Percentiles rank a stretch among this genome's conserved stretches.
phyloP scores from a whole-genome alignment of 1,284 basidiomycete genomes.

The Austropuccinia psidii region DNA sequence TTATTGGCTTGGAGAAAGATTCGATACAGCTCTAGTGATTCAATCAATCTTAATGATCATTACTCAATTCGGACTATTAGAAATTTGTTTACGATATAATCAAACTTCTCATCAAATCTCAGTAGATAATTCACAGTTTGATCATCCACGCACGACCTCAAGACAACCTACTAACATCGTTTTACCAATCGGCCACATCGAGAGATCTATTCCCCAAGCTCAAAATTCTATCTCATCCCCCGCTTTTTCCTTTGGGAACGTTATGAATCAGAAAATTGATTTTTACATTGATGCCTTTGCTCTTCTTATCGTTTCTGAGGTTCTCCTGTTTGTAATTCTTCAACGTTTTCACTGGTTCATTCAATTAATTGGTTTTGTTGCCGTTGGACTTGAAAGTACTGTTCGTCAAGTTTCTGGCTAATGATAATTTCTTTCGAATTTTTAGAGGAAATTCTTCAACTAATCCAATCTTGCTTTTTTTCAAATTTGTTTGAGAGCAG shows the following conservation, averaged over 20 bases:
- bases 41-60: conserved; percentile 51
- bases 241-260: no score
- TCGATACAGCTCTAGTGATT: conserved; percentile 51
- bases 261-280: conserved; percentile 30
- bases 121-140: no score
- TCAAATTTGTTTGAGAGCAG: conserved; percentile 21
- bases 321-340: conserved; percentile 44
- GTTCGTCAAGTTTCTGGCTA: not conserved
- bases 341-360: conserved; percentile 42
- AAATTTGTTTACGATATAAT: conserved; percentile 51
- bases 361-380: conserved; percentile 51
- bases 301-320: conserved; percentile 49
- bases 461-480: no score
- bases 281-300: conserved; percentile 52
- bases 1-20: conserved; percentile 53
- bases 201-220: not conserved
- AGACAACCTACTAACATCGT: not conserved
- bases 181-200: not conserved
- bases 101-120: no score
- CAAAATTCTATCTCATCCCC: no score
- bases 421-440: not conserved
- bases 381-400: conserved; percentile 53
- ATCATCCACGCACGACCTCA: not conserved
- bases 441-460: no score
- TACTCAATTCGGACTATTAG: conserved; percentile 51